A percentile compares a stretch with the other conserved stretches of the same genome.
phyloP scores from a whole-genome alignment of 2,329 filamentous ascomycete genomes.

The Tolypocladium tundrense region DNA sequence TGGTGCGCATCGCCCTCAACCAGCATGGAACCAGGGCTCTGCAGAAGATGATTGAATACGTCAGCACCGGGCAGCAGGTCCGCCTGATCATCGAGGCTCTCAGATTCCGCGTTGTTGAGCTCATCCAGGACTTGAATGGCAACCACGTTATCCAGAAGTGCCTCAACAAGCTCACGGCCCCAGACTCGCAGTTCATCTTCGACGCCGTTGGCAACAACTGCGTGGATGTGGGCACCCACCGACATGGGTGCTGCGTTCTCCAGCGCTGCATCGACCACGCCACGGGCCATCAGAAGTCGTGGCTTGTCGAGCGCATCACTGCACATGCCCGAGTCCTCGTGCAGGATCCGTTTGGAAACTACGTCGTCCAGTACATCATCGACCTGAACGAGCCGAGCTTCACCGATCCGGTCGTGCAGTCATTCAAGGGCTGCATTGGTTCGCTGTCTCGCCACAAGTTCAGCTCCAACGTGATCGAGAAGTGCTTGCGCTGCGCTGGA shows the following conservation, averaged over 20 bases:
- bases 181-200: slow-evolving; percentile 93
- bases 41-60: slow-evolving; percentile 99
- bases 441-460: slow-evolving; percentile 90
- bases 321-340: slow-evolving; percentile 80
- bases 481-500: slow-evolving; percentile 78
- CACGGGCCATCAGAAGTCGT: slow-evolving; percentile 76
- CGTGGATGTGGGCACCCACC: slow-evolving; percentile 87
- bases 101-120: slow-evolving; percentile 72
- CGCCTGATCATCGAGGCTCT: slow-evolving; percentile 81
- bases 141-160: slow-evolving; percentile 99
- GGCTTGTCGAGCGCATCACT: slow-evolving; percentile 80
- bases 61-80: slow-evolving; percentile 76
- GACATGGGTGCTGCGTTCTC: slow-evolving; percentile 94
- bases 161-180: slow-evolving; percentile 78
- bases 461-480: slow-evolving; percentile 98
- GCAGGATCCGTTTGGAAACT: slow-evolving; percentile 96
- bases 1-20: slow-evolving; percentile 90
- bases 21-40: slow-evolving; percentile 93
- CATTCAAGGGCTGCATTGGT: slow-evolving; percentile 65
- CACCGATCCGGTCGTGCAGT: slow-evolving; percentile 76
- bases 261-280: slow-evolving; percentile 98
- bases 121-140: slow-evolving; percentile 95
- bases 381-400: slow-evolving; percentile 82
- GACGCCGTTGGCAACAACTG: slow-evolving; percentile 82
- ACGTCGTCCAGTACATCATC: slow-evolving; percentile 97